These are phyloP conservation scores for Lodderomyces parapsilosis DNA, from an alignment of 1,139 yeast genomes.

Conservation along the genomic window DNA sequence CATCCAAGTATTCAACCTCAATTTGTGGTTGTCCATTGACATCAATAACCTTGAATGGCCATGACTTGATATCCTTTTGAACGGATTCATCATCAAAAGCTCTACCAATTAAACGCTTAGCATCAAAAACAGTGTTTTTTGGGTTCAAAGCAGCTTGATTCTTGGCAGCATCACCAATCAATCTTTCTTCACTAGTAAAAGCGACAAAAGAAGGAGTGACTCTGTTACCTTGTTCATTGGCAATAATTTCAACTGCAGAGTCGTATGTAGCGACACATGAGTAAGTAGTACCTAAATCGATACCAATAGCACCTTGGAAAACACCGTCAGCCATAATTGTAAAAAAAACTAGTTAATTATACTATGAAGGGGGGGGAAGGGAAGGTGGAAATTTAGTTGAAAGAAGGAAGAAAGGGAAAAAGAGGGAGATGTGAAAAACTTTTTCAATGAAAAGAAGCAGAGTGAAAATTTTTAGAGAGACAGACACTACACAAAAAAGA, in stretches of 20 bases:
- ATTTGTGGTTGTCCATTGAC: slow-evolving; percentile 84
- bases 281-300: slow-evolving; percentile 99
- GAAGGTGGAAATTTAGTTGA: too few relatives aligned
- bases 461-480: slow-evolving; percentile 16
- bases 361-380: slow-evolving; percentile 15
- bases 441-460: slow-evolving; percentile 15
- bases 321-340: slow-evolving; percentile 91
- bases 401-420: slow-evolving; percentile 13
- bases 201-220: slow-evolving; percentile 98
- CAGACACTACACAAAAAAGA: neutral
- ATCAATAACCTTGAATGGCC: slow-evolving; percentile 95
- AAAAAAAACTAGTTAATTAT: slow-evolving; percentile 13
- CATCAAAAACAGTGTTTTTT: slow-evolving; percentile 93
- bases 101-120: slow-evolving; percentile 97
- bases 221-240: slow-evolving; percentile 99
- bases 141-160: slow-evolving; percentile 99
- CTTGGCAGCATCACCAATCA: slow-evolving; percentile 99
- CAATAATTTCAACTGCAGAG: slow-evolving; percentile 88
- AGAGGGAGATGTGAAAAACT: slow-evolving; percentile 16
- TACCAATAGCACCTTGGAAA: slow-evolving; percentile 99
- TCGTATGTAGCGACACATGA: slow-evolving; percentile 97
- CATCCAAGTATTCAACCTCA: slow-evolving; percentile 92
- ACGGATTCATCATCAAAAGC: slow-evolving; percentile 87
- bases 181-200: slow-evolving; percentile 95
- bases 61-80: slow-evolving; percentile 93